Conservation (phyloP, 2,329 filamentous ascomycete genomes). For the Penicillium sp. region DNA sequence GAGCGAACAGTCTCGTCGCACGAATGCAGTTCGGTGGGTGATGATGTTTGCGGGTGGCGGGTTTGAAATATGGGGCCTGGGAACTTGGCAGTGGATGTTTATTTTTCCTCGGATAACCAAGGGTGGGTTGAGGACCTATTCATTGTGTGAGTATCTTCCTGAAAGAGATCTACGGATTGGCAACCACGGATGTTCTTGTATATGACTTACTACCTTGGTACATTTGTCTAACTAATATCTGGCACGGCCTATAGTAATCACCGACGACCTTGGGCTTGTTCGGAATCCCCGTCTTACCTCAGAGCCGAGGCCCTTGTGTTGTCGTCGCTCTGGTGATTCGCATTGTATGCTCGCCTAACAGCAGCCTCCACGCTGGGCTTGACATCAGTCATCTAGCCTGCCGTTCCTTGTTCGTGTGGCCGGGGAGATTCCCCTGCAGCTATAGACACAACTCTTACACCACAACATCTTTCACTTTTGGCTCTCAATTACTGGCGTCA, state of each 20-base stretch:
- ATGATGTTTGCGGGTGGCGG: too few species aligned
- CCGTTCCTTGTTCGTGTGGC: not conserved
- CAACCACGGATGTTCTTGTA: not conserved
- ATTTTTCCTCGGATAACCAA: not conserved
- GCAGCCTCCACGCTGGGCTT: not conserved
- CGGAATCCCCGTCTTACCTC: not conserved
- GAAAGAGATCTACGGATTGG: not conserved
- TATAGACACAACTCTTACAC: too few species aligned
- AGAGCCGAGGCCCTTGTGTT: too few species aligned
- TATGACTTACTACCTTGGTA: not conserved
- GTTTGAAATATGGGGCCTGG: not conserved
- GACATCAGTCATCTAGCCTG: not conserved
- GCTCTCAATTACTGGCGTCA: too few species aligned
- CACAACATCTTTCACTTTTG: too few species aligned
- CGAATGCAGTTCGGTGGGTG: not conserved
- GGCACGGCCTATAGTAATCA: not conserved
- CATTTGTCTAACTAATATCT: not conserved
- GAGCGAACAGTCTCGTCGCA: not conserved
- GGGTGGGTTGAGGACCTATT: not conserved
- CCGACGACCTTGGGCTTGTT: not conserved
- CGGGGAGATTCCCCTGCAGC: too few species aligned
- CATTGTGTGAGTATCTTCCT: not conserved
- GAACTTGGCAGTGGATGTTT: not conserved
- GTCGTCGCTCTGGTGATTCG: too few species aligned
- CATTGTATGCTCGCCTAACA: not conserved